A percentile compares a stretch with the other conserved stretches of the same genome.
phyloP scores from a whole-genome alignment of 257 asterid species.

The Nicotiana undulata region DNA sequence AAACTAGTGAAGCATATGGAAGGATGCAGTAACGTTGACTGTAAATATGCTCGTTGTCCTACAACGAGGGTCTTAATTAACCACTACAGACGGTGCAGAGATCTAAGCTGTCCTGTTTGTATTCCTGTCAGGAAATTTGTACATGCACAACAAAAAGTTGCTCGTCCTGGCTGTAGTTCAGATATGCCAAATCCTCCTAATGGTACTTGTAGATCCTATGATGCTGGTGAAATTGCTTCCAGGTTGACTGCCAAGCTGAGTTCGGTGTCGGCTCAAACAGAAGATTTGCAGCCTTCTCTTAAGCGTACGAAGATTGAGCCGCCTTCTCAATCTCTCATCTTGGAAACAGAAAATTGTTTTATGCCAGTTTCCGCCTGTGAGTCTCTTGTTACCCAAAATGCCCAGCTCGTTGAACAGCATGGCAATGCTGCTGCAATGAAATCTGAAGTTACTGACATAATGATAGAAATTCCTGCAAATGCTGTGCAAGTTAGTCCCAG shows the following conservation, averaged over 20 bases:
- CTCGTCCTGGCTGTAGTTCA: conserved; percentile 37
- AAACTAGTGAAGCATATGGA: conserved; percentile 63
- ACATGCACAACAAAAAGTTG: conserved; percentile 47
- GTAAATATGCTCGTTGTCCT: conserved; percentile 59
- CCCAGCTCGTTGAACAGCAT: conserved; percentile 31
- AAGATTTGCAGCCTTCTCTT: conserved; percentile 51
- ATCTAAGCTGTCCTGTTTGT: conserved; percentile 75
- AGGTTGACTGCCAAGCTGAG: conserved; percentile 31
- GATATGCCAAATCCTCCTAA: conserved; percentile 35
- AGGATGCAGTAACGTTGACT: conserved; percentile 37
- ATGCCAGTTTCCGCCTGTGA: conserved; percentile 31
- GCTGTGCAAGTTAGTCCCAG: conserved; percentile 36
- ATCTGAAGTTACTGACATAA: conserved; percentile 46
- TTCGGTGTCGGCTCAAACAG: conserved; percentile 40
- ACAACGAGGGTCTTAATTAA: conserved; percentile 40
- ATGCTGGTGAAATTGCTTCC: conserved; percentile 42
- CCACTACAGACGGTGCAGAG: conserved; percentile 57
- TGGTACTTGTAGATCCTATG: conserved; percentile 40
- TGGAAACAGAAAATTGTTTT: conserved; percentile 35
- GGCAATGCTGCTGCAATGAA: conserved; percentile 31
- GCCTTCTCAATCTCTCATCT: conserved; percentile 29
- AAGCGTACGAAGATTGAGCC: conserved; percentile 77
- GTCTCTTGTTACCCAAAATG: conserved; percentile 27
- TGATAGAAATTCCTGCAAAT: conserved; percentile 43
- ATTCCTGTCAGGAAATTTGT: conserved; percentile 59